Percentiles rank a stretch among this genome's conserved stretches.
Conservation (phyloP, 257 asterid species). For the Solanum sparsipilum region DNA sequence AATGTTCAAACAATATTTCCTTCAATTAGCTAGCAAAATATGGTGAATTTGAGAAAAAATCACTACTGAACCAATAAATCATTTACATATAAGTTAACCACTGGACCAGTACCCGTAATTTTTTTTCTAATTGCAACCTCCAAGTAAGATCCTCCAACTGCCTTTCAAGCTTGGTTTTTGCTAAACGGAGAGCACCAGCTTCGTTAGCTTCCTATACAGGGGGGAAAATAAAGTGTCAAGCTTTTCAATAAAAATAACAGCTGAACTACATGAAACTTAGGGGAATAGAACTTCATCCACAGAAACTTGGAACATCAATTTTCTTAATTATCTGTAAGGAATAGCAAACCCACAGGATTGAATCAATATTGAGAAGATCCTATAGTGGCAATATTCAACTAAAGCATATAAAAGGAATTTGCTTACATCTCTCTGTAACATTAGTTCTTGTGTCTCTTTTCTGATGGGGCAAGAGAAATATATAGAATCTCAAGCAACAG, state of each 20-base stretch:
- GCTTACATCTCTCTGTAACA: not conserved
- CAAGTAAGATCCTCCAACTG: slow-evolving; percentile 97
- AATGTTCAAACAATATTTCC: not conserved
- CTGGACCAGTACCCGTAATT: slow-evolving; percentile 53
- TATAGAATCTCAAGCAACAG: not conserved
- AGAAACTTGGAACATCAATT: not conserved
- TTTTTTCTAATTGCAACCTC: slow-evolving; percentile 93
- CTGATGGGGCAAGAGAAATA: not conserved
- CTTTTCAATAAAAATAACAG: not conserved
- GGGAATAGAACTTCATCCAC: not conserved
- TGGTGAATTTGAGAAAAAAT: not conserved
- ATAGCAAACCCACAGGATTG: not conserved
- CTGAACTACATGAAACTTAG: not conserved
- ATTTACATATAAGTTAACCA: not conserved
- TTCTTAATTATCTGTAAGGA: not conserved
- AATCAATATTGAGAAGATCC: not conserved
- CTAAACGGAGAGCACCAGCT: slow-evolving; percentile 93
- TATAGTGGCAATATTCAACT: not conserved
- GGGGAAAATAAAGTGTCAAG: not conserved
- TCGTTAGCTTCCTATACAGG: slow-evolving; percentile 85
- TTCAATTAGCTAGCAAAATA: not conserved
- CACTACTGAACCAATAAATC: not conserved
- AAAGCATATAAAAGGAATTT: not conserved
- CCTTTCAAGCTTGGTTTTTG: slow-evolving; percentile 89
- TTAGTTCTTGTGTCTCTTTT: not conserved